Evolutionary conservation across 768 basidiomycete genomes (phyloP).

Genomic region (Hericium erinaceus): DNA sequence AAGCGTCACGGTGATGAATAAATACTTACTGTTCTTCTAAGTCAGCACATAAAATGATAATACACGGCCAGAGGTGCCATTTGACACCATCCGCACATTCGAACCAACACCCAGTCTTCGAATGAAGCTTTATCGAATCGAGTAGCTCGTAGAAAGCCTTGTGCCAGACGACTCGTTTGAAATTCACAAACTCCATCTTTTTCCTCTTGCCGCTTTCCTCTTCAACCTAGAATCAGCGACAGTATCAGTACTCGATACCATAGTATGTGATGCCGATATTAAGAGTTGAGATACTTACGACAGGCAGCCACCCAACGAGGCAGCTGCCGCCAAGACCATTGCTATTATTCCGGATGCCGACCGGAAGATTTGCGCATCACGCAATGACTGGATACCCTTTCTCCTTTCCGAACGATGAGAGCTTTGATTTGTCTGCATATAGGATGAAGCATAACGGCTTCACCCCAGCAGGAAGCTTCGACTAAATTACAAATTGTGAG

Average conservation of each 20-base stretch:
- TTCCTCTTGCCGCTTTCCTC: background rate
- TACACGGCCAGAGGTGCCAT: background rate
- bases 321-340: constrained; percentile 10
- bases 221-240: no score
- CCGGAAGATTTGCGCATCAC: constrained; percentile 13
- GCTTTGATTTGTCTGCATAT: constrained; percentile 16
- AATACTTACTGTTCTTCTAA: constrained; percentile 12
- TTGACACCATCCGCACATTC: background rate
- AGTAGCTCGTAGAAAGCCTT: background rate
- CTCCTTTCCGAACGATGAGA: constrained; percentile 12
- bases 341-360: constrained; percentile 10
- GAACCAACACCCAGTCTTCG: background rate
- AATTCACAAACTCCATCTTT: background rate
- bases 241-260: no score
- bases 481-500: background rate
- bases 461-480: constrained; percentile 3
- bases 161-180: background rate
- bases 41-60: constrained; percentile 1
- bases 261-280: background rate
- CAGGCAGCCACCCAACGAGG: constrained; percentile 14
- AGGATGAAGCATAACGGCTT: constrained; percentile 7
- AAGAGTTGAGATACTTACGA: constrained; percentile 1
- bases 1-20: background rate
- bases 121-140: background rate
- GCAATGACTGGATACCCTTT: constrained; percentile 17